Evolutionary conservation across 805 yeast species (phyloP), one percentile per base, ranked within the genome.

Genomic region (Pichia eremophila): DNA sequence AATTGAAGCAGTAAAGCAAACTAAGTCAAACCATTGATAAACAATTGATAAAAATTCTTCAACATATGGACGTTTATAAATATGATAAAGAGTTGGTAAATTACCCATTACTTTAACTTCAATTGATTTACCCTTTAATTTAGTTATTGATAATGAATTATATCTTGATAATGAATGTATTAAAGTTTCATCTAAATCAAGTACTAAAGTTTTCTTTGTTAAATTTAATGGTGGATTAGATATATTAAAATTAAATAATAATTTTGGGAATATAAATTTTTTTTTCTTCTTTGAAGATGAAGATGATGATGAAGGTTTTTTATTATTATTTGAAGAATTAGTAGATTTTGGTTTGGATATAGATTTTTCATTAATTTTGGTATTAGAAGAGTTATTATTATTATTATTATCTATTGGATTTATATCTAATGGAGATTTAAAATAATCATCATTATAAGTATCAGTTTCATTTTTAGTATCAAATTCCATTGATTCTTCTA

Each of bases 1-100:
- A 51, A 93, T 90, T 38, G 95, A 84, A 2, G 99, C 99, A 0
- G 99, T 93, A 70, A 93, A 93, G 10, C 95, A 79, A 32, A 89
- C 90, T 40, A 93, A 69, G 55, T 88, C 84, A 66, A 78, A 93
- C 97, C 97, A 91, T 56, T 79, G 78, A 45, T 83, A 72, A 9
- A 89, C 93, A 51, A 82, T 82, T 50, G 78, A 71, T 27, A 93
- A 70, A 58, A 93, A 93, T 53, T 79, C 77, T 63, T 88, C 96
- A 62, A 96, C 93, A 60, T 74, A 83, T 0, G 99, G 99, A 46
- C 99, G 71, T 61, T 91, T 91, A 60, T 87, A 86, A 27, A 93
- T 96, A 61, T 84, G 85, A 64, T 91, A 93, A 17, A 93, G 68
- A 2, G 95, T 81, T 0, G 95, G 83, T 51, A 81, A 80, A 56